Evolutionary conservation across 2,329 filamentous ascomycete genomes (phyloP), one percentile per base, ranked within the genome.

Genomic region (Fusarium sp.): DNA sequence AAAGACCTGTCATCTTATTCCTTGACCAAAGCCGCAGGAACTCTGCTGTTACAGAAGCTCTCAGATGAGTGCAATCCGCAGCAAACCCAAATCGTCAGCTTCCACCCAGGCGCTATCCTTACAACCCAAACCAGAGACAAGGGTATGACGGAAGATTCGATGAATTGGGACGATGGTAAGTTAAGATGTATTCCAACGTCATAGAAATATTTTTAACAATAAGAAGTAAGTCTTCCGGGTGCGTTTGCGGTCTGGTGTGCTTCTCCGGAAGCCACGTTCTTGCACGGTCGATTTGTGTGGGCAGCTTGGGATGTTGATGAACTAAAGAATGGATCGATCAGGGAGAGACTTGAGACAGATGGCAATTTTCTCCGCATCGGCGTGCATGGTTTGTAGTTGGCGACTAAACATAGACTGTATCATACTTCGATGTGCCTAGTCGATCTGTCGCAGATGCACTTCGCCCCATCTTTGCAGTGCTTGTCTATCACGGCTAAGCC

Each of bases 281-380:
- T 60, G 9, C 54, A 60, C 2, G 53, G 57, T 6, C 42, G 57
- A 6, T 60, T 58, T 15, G 38, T 60, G 7, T 60, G 57, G 53
- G 24, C 57, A 2, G 28, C 36, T 2, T 60, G 57, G 57, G 43
- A 60, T 38, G 57, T 60, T 5, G 57, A 58, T 5, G 57, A 60
- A 43, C 19, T 60, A 21, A 47, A 57, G 19, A n/a, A 5, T 2
- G 57, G 57, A 0, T 5, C 31, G 3, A 1, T 58, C 7, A 19
- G 57, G 19, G 17, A 50, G 11, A 31, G 22, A 1, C 19, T 60
- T 2, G 36, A 50, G 4, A 58, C 4, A 0, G 53, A 58, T 5
- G 13, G 14, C 0, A 28, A 42, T 0, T 60, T 60, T 7, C 57
- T 60, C n/a, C 53, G 57, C 1, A 57, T 60, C 22, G 57, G 57